Percentiles rank a stretch among this genome's conserved stretches.
Conservation (phyloP, 2,329 filamentous ascomycete genomes). For the Sclerotinia borealis region DNA sequence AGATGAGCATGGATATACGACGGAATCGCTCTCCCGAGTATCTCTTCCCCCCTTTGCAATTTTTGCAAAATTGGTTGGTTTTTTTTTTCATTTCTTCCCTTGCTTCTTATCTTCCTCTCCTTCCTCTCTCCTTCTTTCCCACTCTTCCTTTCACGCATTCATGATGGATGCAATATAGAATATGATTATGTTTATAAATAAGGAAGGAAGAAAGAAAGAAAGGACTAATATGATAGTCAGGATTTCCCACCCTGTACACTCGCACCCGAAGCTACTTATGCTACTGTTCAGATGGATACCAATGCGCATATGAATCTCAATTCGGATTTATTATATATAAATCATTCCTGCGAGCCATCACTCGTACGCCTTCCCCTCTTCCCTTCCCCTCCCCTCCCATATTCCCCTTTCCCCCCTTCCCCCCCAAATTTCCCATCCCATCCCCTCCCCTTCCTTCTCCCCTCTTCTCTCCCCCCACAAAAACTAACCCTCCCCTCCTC, state of each 20-base stretch:
- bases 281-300: slow-evolving; percentile 55
- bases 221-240: neutral
- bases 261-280: slow-evolving; percentile 53
- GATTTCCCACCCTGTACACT: slow-evolving; percentile 55
- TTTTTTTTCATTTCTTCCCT: neutral
- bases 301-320: slow-evolving; percentile 56
- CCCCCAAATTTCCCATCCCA: neutral
- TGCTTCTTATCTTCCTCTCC: neutral
- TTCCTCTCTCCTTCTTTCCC: neutral
- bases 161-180: too few relatives aligned
- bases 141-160: neutral
- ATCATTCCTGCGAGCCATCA: slow-evolving; percentile 62
- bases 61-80: slow-evolving; percentile 56
- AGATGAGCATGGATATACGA: slow-evolving; percentile 44
- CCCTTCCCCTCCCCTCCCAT: neutral
- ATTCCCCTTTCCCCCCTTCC: neutral
- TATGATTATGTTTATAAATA: too few relatives aligned
- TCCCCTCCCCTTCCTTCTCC: neutral
- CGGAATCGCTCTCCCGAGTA: slow-evolving; percentile 53
- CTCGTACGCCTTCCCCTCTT: slow-evolving; percentile 43
- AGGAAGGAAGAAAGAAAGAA: too few relatives aligned
- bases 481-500: neutral
- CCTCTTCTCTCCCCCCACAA: neutral
- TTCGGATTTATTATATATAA: slow-evolving; percentile 61
- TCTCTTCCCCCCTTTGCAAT: slow-evolving; percentile 55